Evolutionary conservation across 2,329 filamentous ascomycete species (phyloP), one percentile per base, ranked within the genome.

Genomic region (Rosellinia necatrix): DNA sequence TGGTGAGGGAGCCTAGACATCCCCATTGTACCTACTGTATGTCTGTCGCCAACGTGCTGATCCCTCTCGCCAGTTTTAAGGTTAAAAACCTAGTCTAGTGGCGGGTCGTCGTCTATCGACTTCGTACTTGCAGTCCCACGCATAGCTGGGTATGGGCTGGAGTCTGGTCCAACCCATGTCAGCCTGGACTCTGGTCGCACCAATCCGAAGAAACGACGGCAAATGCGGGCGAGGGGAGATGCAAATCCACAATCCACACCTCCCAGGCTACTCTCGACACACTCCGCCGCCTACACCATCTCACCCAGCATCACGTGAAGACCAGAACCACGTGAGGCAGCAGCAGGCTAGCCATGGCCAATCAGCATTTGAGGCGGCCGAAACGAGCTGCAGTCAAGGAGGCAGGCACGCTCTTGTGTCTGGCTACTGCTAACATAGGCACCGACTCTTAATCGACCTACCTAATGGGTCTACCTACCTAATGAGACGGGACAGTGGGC

Each of bases 301-400:
- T 21, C n/a, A n/a, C n/a, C n/a, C n/a, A n/a, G n/a, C n/a, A 34
- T 59, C 57, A 59, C 57, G 57, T 59, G 56, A 42, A 46, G n/a
- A 4, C 12, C 34, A 15, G 37, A 49, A 59, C 53, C 56, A 59
- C 56, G 56, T 59, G 57, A 59, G 46, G 51, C 34, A 17, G 41
- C 13, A 43, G 19, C 12, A 35, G 38, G 34, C n/a, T 49, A 17
- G 2, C 29, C n/a, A 42, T 24, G 41, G 21, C 56, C 56, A 56
- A 56, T 59, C 50, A 58, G 55, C 55, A 25, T 44, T 21, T 15
- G 9, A 42, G 8, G 12, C 27, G 22, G 27, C 7, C n/a, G n/a
- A 50, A 15, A 25, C 8, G 6, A 24, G 15, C 10, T 6, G n/a
- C 12, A 30, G 27, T 30, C 27, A 21, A 21, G 15, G 8, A 30